These are phyloP conservation scores for Xenoacremonium recifei DNA, from an alignment of 2,329 filamentous ascomycete genomes.

Conservation along the genomic window DNA sequence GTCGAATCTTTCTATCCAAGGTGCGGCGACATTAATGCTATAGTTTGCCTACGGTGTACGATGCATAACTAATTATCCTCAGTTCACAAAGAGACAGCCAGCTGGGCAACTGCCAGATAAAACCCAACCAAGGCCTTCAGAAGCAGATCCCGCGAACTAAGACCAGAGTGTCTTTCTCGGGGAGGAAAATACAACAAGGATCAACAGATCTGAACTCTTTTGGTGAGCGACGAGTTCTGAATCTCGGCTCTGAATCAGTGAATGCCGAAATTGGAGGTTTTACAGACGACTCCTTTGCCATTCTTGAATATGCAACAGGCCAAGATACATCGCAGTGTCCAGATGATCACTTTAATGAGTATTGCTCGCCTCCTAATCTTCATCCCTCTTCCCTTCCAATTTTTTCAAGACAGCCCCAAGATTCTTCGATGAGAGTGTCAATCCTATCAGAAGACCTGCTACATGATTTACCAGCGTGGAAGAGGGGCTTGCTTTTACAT, in stretches of 20 bases:
- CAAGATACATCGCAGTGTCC: neutral
- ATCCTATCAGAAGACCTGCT: neutral
- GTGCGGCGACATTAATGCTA: neutral
- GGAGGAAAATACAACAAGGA: too few relatives aligned
- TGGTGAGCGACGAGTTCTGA: too few relatives aligned
- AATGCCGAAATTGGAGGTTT: too few relatives aligned
- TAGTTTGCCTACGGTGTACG: neutral
- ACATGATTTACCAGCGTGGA: neutral
- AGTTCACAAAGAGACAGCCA: neutral
- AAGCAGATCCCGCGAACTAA: too few relatives aligned
- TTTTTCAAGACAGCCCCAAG: neutral
- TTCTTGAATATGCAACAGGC: neutral
- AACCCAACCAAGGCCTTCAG: neutral
- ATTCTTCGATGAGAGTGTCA: neutral
- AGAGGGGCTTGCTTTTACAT: conserved; percentile 10
- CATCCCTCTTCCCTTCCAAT: neutral
- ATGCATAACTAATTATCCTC: neutral
- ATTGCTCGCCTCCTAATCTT: neutral
- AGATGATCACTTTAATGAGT: neutral
- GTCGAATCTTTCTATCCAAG: neutral
- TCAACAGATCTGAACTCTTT: neutral
- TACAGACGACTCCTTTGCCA: too few relatives aligned
- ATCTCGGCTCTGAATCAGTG: too few relatives aligned
- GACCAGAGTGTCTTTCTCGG: too few relatives aligned
- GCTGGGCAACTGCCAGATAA: neutral